phyloP scores from a whole-genome alignment of 208 protist genomes.

The Leishmania major region DNA sequence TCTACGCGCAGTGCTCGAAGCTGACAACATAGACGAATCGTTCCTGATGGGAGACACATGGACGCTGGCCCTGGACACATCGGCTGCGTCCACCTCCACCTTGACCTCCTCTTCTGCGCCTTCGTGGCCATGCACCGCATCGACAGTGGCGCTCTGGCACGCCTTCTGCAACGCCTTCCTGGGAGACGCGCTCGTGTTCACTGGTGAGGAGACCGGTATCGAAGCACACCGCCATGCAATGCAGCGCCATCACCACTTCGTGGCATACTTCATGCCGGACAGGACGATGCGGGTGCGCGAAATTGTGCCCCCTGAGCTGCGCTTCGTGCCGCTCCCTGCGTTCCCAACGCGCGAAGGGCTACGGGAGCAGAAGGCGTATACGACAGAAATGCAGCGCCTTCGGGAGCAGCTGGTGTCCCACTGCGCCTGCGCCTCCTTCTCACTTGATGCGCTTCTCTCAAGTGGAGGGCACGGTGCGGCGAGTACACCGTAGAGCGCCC shows the following conservation, averaged over 20 bases:
- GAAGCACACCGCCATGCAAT: conserved; percentile 32
- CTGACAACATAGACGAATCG: conserved; percentile 46
- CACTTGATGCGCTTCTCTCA: conserved; percentile 1
- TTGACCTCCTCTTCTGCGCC: conserved; percentile 1
- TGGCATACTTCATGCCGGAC: conserved; percentile 47
- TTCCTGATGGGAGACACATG: conserved; percentile 61
- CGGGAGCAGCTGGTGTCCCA: conserved; percentile 6
- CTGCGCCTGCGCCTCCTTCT: conserved; percentile 7
- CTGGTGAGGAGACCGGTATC: conserved; percentile 35
- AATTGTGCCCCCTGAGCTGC: conserved; percentile 64
- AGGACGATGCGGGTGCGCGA: conserved; percentile 48
- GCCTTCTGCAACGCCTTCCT: conserved; percentile 20
- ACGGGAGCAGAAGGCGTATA: neutral
- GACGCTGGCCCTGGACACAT: conserved; percentile 32
- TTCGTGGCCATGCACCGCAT: neutral
- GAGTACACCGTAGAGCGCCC: neutral
- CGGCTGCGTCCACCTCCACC: conserved; percentile 1
- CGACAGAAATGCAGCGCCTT: neutral
- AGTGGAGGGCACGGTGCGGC: neutral
- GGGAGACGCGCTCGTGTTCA: conserved; percentile 46
- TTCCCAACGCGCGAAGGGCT: neutral
- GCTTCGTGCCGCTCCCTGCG: conserved; percentile 33
- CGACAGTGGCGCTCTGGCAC: neutral
- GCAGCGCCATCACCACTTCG: conserved; percentile 32
- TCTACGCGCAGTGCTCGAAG: conserved; percentile 32